Base-by-base conservation (phyloP, 768 basidiomycete species). In the Psilocybe cubensis region DNA sequence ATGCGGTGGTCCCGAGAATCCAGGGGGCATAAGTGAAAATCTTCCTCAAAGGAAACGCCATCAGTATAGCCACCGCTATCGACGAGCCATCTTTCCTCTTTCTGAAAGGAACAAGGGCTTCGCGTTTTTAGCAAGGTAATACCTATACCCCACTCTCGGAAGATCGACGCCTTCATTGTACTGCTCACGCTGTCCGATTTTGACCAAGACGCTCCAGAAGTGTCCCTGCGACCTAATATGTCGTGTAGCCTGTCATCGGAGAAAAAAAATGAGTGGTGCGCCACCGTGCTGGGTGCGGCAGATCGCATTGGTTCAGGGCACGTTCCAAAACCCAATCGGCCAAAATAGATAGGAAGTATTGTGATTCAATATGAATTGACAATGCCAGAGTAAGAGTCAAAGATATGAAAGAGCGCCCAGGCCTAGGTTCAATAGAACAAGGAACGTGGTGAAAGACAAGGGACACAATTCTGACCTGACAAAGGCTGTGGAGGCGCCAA, bases 251-350 rank as follows among this genome's bases (percentile, higher is more conserved):
- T 56, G 59, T 47, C 57, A 53, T 57, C 61, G 63, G 63, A 58
- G 57, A 62, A 60, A 57, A 59, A 56, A 57, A 64, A 55, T 61
- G 52, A 57, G 56, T 41, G 25, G 40, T 52, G 54, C 51, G 33
- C 23, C 65, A 61, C 58, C 47, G 50, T 28, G 58, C 51, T 25
- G 58, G 63, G 65, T 40, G 40, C 25, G 24, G 52, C 52, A 59
- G 52, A 56, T 61, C 43, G 52, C 58, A 11, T 59, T 56, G 54
- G 57, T 52, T 33, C 28, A 44, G 48, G 60, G 59, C 65, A 64
- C 61, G 65, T 62, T 66, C 54, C 65, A 48, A 52, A 60, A 66
- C 62, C 52, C 54, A 56, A 66, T 61, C 58, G 58, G 28, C 45
- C 10, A 53, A 56, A 62, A 58, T 51, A 60, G 54, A 54, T 29